phyloP scores from a whole-genome alignment of 108 stramenopile species.

The Chaetoceros tenuissimus region DNA sequence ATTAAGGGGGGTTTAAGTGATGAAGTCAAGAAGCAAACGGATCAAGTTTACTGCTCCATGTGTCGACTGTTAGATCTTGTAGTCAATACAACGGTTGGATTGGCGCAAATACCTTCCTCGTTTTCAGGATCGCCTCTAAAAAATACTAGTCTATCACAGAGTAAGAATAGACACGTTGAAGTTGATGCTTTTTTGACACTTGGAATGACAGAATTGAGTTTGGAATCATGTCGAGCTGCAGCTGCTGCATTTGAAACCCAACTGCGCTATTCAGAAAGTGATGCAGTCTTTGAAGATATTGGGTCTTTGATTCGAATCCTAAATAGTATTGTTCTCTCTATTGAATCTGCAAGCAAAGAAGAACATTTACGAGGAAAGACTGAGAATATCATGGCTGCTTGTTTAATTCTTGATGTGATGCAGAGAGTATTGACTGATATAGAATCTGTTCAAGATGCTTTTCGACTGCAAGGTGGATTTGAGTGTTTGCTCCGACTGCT shows the following conservation, averaged over 20 bases:
- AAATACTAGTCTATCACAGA: neutral
- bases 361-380: neutral
- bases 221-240: slow-evolving; percentile 42
- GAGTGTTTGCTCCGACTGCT: slow-evolving; percentile 39
- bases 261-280: slow-evolving; percentile 39
- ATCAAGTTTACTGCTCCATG: slow-evolving; percentile 23
- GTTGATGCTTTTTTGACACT: slow-evolving; percentile 25
- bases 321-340: slow-evolving; percentile 28
- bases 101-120: neutral
- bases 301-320: slow-evolving; percentile 43
- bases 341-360: neutral
- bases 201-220: slow-evolving; percentile 57
- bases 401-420: slow-evolving; percentile 29
- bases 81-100: slow-evolving; percentile 6
- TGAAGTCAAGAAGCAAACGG: slow-evolving; percentile 11
- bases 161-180: neutral
- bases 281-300: slow-evolving; percentile 46
- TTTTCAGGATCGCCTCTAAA: neutral
- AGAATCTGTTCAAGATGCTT: slow-evolving; percentile 53
- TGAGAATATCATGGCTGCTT: neutral
- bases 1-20: slow-evolving; percentile 7
- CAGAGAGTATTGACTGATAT: slow-evolving; percentile 46
- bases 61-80: slow-evolving; percentile 35
- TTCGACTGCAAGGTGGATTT: slow-evolving; percentile 64
- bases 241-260: slow-evolving; percentile 61